These are phyloP conservation scores for Hymenoscyphus occultus DNA, from an alignment of 2,329 filamentous ascomycete species.

Conservation along the genomic window DNA sequence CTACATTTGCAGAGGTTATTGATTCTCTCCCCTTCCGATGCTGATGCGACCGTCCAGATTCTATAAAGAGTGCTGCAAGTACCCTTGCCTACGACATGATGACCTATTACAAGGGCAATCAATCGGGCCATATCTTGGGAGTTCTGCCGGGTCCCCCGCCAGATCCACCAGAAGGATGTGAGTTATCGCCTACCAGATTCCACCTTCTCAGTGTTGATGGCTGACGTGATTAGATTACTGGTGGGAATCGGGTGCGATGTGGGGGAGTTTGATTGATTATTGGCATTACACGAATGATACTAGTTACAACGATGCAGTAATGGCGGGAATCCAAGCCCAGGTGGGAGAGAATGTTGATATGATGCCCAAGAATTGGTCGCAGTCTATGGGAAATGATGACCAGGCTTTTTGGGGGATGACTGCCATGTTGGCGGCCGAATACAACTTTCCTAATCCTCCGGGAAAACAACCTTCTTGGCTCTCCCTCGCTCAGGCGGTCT, in stretches of 20 bases:
- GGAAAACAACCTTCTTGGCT: slow-evolving; percentile 67
- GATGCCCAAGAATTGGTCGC: slow-evolving; percentile 49
- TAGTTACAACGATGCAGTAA: slow-evolving; percentile 56
- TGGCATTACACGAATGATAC: slow-evolving; percentile 53
- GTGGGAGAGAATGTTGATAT: slow-evolving; percentile 54
- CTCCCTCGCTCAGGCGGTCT: slow-evolving; percentile 73
- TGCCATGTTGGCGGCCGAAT: slow-evolving; percentile 74
- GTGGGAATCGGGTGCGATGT: slow-evolving; percentile 52
- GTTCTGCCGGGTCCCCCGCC: slow-evolving; percentile 47
- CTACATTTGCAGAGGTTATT: slow-evolving; percentile 24
- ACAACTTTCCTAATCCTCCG: slow-evolving; percentile 68
- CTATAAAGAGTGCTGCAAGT: slow-evolving; percentile 34
- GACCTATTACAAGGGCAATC: slow-evolving; percentile 42
- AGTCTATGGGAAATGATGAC: slow-evolving; percentile 39
- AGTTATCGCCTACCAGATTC: slow-evolving; percentile 16
- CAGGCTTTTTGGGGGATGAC: slow-evolving; percentile 78
- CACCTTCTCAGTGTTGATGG: background rate
- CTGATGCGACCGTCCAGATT: slow-evolving; percentile 33
- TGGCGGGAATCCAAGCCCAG: slow-evolving; percentile 56
- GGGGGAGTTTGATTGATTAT: slow-evolving; percentile 33
- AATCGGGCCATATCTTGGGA: slow-evolving; percentile 45
- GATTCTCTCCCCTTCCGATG: slow-evolving; percentile 13
- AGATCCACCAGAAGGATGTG: slow-evolving; percentile 33
- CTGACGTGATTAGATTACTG: slow-evolving; percentile 45
- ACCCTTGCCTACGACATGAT: slow-evolving; percentile 38